Conservation (phyloP, 2,329 filamentous ascomycete species). For the Diaporthe capsici region DNA sequence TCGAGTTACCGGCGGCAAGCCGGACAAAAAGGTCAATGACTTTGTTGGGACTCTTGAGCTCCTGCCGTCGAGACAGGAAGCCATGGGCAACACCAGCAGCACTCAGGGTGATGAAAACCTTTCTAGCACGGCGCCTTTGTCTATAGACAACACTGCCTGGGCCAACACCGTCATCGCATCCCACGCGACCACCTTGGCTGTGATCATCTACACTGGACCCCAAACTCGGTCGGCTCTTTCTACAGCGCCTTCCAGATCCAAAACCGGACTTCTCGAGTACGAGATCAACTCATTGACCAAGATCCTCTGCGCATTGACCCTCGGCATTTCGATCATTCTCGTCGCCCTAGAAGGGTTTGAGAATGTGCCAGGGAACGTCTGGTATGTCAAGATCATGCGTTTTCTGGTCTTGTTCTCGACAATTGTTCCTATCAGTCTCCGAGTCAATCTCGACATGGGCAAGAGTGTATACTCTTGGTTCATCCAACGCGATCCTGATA, state of each 20-base stretch:
- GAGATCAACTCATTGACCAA: slow-evolving; percentile 99
- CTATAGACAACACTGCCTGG: slow-evolving; percentile 98
- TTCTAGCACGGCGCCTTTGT: slow-evolving; percentile 78
- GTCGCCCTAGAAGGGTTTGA: slow-evolving; percentile 90
- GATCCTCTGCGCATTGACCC: slow-evolving; percentile 90
- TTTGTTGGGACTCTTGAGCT: slow-evolving; percentile 93
- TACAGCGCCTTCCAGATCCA: slow-evolving; percentile 91
- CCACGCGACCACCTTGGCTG: slow-evolving; percentile 88
- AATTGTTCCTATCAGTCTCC: slow-evolving; percentile 96
- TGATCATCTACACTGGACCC: slow-evolving; percentile 93
- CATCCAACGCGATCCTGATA: slow-evolving; percentile 91
- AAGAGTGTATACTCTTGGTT: slow-evolving; percentile 97
- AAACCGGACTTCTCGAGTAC: slow-evolving; percentile 92
- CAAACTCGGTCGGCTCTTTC: slow-evolving; percentile 95
- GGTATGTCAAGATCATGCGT: slow-evolving; percentile 99
- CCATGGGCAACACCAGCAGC: slow-evolving; percentile 58
- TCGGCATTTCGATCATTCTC: slow-evolving; percentile 87
- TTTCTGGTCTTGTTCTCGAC: slow-evolving; percentile 99
- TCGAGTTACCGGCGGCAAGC: slow-evolving; percentile 86
- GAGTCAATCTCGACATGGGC: slow-evolving; percentile 96
- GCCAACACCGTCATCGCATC: slow-evolving; percentile 97
- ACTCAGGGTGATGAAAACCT: slow-evolving; percentile 52
- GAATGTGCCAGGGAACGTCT: slow-evolving; percentile 74
- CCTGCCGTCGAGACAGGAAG: slow-evolving; percentile 66
- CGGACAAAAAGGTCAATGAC: slow-evolving; percentile 94